Base-by-base conservation (phyloP, 2,329 filamentous ascomycete genomes). In the Cercospora zeina region DNA sequence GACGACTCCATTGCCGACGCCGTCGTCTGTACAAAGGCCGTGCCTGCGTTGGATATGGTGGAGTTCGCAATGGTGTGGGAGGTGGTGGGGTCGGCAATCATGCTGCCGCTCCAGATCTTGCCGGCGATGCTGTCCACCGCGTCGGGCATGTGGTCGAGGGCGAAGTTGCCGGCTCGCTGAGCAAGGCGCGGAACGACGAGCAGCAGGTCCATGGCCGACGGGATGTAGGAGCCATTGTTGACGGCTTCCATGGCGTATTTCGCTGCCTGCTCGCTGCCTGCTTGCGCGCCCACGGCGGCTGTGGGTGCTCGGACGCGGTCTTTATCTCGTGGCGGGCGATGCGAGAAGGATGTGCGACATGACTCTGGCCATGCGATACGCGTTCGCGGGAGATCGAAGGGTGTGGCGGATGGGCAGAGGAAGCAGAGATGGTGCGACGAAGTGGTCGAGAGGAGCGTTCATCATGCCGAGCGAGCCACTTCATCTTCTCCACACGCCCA, bases 151-250 rank as follows among this genome's bases (percentile, higher is more conserved):
- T 83, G 78, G 61, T 86, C 81, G 53, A 73, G 68, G 14, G 77
- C 77, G 68, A 88, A 83, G n/a, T 83, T 85, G 55, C 87, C 85
- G 37, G 89, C 81, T 73, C 85, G 87, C 75, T 83, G 86, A 33
- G 90, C 82, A 72, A 92, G 86, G 62, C 89, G 83, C 54, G 89
- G 89, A 3, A 89, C 83, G 16, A 85, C 88, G 75, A 85, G 81
- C 66, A 90, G 81, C 53, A 93, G 78, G 70, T 91, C 88, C 73
- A 85, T 86, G 16, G 89, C 77, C 10, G 87, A 87, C 1, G 88
- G 87, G 11, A 68, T 64, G 50, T 65, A 55, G 11, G 66, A 67
- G 7, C 61, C 54, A 51, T 68, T 65, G 61, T 55, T 62, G 45
- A 54, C 51, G 27, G 33, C 50, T 39, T 65, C 65, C 65, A 67